Base-by-base conservation (phyloP, 306 rosid species). In the Inga oerstediana region DNA sequence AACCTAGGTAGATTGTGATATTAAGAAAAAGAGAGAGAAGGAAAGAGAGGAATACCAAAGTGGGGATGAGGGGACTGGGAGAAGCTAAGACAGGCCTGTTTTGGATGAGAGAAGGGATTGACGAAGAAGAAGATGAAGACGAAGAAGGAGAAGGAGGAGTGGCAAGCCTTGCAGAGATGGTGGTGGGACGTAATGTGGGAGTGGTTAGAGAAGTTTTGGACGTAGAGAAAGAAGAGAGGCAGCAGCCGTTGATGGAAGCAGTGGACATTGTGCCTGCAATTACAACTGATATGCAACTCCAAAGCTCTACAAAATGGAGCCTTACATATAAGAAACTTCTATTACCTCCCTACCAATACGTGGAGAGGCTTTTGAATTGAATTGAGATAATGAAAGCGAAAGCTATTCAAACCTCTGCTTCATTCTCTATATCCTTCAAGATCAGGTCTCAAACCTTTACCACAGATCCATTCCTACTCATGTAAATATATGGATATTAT, bases 61-160 rank as follows among this genome's bases (percentile, higher is more conserved):
- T 78, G 27, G 98, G 98, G 84, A 94, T 81, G 81, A 91, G 67
- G 16, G 91, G 93, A 66, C 95, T 22, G 5, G 99, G 94, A 2
- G 91, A 91, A 56, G 99, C 97, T 45, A 90, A 82, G 49, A 97
- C 98, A 9, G 99, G 98, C 62, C 80, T 89, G 92, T 94, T 89
- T 83, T 92, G 97, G 80, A 97, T 97, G 59, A 97, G 98, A 43
- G 98, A 92, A 35, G 93, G 86, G 48, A 87, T 83, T 27, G 90
- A 75, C 15, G 88, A 37, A 15, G 76, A 72, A 0, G 76, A 71
- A 0, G 90, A 70, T 35, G 30, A 32, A 32, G 34, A 32, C 1
- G 90, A 61, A 10, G 97, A 61, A 0, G 95, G 46, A 16, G 93
- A 68, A 45, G 96, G 24, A 59, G 96, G 61, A 48, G 93, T 30